Conservation (phyloP, 495 filamentous ascomycete species). For the Penicillium salamii region DNA sequence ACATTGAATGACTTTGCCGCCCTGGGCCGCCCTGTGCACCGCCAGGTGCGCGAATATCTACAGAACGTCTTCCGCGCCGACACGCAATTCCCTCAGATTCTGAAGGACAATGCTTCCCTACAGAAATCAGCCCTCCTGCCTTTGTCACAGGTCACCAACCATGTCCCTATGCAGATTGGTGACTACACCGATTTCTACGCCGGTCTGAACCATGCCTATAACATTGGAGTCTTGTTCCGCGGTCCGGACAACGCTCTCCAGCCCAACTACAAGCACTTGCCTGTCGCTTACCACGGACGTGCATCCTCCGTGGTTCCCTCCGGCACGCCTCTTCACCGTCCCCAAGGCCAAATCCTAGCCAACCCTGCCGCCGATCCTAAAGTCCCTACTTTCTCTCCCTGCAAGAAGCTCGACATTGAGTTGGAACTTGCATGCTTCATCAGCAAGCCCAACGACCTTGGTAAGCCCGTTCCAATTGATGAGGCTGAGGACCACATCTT, state of each 20-base stretch:
- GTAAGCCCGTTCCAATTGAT: constrained; percentile 58
- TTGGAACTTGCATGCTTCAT: constrained; percentile 86
- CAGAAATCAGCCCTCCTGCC: constrained; percentile 54
- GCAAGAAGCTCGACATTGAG: constrained; percentile 76
- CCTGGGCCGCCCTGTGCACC: constrained; percentile 68
- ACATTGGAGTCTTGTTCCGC: constrained; percentile 79
- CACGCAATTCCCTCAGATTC: constrained; percentile 55
- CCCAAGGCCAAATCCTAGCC: constrained; percentile 75
- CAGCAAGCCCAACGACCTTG: constrained; percentile 61
- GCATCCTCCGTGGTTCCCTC: constrained; percentile 76
- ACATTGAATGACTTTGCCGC: constrained; percentile 82
- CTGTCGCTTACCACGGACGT: constrained; percentile 85
- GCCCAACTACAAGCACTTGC: constrained; percentile 87
- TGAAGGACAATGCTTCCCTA: constrained; percentile 55
- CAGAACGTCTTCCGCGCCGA: constrained; percentile 65
- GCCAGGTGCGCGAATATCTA: constrained; percentile 68
- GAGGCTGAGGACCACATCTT: constrained; percentile 78
- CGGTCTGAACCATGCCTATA: constrained; percentile 84
- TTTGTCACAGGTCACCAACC: constrained; percentile 59
- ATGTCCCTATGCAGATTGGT: constrained; percentile 84
- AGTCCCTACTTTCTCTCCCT: constrained; percentile 59
- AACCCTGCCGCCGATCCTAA: constrained; percentile 62
- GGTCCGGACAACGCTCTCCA: constrained; percentile 77
- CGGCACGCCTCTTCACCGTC: constrained; percentile 71
- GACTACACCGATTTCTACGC: constrained; percentile 98